Evolutionary conservation across 2,329 filamentous ascomycete species (phyloP).

Genomic region (Ilyonectria sp.): DNA sequence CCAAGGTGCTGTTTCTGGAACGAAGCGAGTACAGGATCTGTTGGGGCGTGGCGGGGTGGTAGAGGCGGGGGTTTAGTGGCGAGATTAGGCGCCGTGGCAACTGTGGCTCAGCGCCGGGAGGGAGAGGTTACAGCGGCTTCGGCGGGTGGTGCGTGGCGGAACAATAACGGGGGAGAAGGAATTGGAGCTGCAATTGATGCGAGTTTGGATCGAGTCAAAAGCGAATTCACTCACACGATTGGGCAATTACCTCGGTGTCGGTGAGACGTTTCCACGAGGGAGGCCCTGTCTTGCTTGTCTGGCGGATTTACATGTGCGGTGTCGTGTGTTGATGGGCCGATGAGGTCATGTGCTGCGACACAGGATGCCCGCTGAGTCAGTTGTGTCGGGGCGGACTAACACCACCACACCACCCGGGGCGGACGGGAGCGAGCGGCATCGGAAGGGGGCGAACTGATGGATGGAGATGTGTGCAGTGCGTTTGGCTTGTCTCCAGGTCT

Average conservation of each 20-base stretch:
- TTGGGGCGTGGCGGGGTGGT: conserved; percentile 9
- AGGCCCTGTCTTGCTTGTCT: neutral
- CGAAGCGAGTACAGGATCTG: conserved; percentile 26
- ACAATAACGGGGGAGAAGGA: neutral
- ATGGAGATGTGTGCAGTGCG: neutral
- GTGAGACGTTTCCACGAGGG: neutral
- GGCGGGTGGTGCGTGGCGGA: conserved; percentile 1
- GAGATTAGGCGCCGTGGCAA: neutral
- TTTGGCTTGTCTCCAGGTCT: conserved; percentile 1
- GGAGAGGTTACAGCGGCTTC: conserved; percentile 6
- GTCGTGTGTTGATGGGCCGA: conserved; percentile 30
- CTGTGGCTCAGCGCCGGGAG: neutral
- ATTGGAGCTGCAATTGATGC: conserved; percentile 9
- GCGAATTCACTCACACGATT: conserved; percentile 18
- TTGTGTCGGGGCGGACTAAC: conserved; percentile 14
- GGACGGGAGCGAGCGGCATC: conserved; percentile 30
- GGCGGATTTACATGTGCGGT: neutral
- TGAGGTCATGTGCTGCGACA: conserved; percentile 33
- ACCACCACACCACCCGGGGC: conserved; percentile 25
- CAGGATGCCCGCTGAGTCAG: conserved; percentile 27
- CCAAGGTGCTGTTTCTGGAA: conserved; percentile 33
- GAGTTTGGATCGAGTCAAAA: neutral
- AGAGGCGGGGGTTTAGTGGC: neutral
- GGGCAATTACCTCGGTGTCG: conserved; percentile 12
- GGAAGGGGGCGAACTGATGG: conserved; percentile 16